These are phyloP conservation scores for Botrytis tulipae DNA, from an alignment of 2,329 filamentous ascomycete species.

Conservation along the genomic window DNA sequence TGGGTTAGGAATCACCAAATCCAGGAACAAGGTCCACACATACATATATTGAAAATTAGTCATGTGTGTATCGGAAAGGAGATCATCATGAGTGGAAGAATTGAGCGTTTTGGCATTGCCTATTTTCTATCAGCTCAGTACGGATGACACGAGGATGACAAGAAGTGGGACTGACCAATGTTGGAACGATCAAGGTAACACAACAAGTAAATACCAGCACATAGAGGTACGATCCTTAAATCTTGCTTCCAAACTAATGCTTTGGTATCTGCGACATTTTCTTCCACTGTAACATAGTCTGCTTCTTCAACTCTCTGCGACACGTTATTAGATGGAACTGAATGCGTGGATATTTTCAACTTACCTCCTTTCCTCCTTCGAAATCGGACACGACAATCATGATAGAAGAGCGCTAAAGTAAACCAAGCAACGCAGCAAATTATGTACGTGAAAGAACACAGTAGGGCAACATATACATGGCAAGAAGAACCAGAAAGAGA, in stretches of 20 bases:
- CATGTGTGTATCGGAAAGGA: slow-evolving; percentile 61
- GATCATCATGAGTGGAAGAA: slow-evolving; percentile 56
- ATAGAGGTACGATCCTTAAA: slow-evolving; percentile 60
- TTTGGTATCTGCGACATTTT: slow-evolving; percentile 35
- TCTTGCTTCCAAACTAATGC: slow-evolving; percentile 58
- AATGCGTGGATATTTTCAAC: background rate
- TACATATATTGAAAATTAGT: slow-evolving; percentile 59
- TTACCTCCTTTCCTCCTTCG: slow-evolving; percentile 11
- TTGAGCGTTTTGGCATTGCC: slow-evolving; percentile 66
- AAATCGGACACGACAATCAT: background rate
- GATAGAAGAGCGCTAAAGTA: background rate
- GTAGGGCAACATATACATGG: background rate
- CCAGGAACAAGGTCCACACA: slow-evolving; percentile 13
- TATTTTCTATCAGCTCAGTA: slow-evolving; percentile 12
- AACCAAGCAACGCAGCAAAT: background rate
- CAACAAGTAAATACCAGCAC: slow-evolving; percentile 63
- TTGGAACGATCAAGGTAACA: slow-evolving; percentile 68
- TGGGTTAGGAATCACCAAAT: background rate
- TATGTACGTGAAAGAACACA: background rate
- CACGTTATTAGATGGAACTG: background rate
- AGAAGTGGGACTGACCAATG: slow-evolving; percentile 49
- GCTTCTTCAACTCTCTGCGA: slow-evolving; percentile 1
- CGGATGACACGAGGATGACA: background rate
- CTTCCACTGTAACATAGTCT: background rate
- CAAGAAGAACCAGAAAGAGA: background rate